Evolutionary conservation across 108 stramenopile genomes (phyloP).

Genomic region (Nannochloropsis salina): DNA sequence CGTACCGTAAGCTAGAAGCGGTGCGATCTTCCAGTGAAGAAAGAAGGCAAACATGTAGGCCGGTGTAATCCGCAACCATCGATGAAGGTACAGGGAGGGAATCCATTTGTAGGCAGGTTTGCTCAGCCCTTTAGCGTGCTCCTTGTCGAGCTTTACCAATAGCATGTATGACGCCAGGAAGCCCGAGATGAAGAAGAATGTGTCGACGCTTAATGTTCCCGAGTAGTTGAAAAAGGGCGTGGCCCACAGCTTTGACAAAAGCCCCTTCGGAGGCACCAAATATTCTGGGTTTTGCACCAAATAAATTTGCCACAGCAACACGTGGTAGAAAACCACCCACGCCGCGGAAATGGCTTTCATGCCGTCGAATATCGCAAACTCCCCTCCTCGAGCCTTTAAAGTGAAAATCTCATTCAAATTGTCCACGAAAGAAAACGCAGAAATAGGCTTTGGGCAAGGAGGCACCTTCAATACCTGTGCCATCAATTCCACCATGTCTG

Average conservation of each 20-base stretch:
- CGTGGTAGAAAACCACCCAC: constrained; percentile 51
- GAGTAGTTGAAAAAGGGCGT: constrained; percentile 27
- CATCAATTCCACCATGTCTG: neutral
- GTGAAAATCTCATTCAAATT: constrained; percentile 8
- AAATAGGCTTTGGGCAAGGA: neutral
- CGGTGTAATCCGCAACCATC: constrained; percentile 52
- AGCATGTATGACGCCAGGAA: constrained; percentile 51
- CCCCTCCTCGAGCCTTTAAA: neutral
- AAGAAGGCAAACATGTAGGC: constrained; percentile 41
- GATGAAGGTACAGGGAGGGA: constrained; percentile 46
- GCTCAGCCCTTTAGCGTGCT: neutral
- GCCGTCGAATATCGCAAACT: constrained; percentile 27
- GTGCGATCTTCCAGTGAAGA: constrained; percentile 49
- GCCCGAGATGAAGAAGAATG: constrained; percentile 56
- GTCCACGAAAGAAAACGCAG: neutral
- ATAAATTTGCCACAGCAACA: constrained; percentile 20
- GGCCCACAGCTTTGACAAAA: neutral
- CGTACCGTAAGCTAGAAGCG: constrained; percentile 41
- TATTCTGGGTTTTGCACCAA: constrained; percentile 31
- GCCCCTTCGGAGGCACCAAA: constrained; percentile 27
- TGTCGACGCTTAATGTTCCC: constrained; percentile 51
- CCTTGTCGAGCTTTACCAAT: constrained; percentile 27
- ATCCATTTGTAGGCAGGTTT: constrained; percentile 22
- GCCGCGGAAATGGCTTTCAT: constrained; percentile 46
- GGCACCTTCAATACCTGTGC: neutral